phyloP scores from a whole-genome alignment of 2,329 filamentous ascomycete genomes.

The Fusarium staphyleae region DNA sequence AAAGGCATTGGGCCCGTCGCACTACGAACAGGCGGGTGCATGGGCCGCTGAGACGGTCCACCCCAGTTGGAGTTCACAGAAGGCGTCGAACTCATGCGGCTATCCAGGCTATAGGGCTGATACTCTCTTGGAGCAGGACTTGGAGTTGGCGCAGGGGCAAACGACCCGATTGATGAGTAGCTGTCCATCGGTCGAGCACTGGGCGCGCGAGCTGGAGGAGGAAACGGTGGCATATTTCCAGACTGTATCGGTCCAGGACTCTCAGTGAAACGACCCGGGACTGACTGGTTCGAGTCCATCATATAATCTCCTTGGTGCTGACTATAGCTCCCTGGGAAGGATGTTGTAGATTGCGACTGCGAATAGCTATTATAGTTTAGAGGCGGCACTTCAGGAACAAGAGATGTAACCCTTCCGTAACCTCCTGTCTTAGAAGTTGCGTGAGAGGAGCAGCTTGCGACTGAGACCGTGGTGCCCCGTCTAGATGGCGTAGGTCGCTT shows the following conservation, averaged over 20 bases:
- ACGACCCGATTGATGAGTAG: slow-evolving; percentile 35
- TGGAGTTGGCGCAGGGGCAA: slow-evolving; percentile 4
- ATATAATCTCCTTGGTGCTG: slow-evolving; percentile 29
- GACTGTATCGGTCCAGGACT: slow-evolving; percentile 43
- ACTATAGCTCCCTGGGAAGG: slow-evolving; percentile 47
- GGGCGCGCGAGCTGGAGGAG: slow-evolving; percentile 45
- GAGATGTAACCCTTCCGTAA: slow-evolving; percentile 51
- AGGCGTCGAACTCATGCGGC: slow-evolving; percentile 46
- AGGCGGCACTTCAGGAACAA: slow-evolving; percentile 47
- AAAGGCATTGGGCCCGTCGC: slow-evolving; percentile 49
- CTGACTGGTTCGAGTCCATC: slow-evolving; percentile 14
- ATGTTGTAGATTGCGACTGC: slow-evolving; percentile 47
- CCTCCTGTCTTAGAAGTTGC: slow-evolving; percentile 67
- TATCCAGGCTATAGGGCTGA: slow-evolving; percentile 44
- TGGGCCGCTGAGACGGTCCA: slow-evolving; percentile 34
- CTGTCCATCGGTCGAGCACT: slow-evolving; percentile 43
- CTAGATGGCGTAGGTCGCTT: slow-evolving; percentile 57
- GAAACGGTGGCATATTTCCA: slow-evolving; percentile 44
- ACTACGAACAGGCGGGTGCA: slow-evolving; percentile 47
- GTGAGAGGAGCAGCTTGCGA: slow-evolving; percentile 69
- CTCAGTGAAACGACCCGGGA: slow-evolving; percentile 40
- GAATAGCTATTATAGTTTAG: slow-evolving; percentile 36
- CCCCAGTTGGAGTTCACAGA: slow-evolving; percentile 38
- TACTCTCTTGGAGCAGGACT: slow-evolving; percentile 37
- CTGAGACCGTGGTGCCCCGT: slow-evolving; percentile 63